Conservation (phyloP, 331 rosid species). For the Malus hybrid region DNA sequence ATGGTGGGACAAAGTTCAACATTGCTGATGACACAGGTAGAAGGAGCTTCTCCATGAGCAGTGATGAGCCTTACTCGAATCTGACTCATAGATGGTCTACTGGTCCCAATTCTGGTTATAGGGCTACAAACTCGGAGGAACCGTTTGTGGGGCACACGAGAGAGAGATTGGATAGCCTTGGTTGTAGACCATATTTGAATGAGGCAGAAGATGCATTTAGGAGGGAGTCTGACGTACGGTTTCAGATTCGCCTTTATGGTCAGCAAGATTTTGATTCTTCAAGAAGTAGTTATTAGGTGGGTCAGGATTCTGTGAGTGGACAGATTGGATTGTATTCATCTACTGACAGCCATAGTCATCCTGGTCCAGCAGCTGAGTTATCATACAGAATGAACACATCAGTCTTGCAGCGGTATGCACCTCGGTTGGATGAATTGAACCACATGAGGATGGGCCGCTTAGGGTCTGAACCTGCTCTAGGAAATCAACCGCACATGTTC, state of each 20-base stretch:
- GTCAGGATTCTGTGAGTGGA: slow-evolving; percentile 25
- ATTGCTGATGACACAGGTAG: slow-evolving; percentile 9
- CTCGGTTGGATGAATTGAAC: slow-evolving; percentile 56
- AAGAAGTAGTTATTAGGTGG: slow-evolving; percentile 21
- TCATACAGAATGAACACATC: slow-evolving; percentile 33
- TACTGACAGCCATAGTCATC: slow-evolving; percentile 16
- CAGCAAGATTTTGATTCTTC: slow-evolving; percentile 21
- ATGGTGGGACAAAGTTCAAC: background rate
- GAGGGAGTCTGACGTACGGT: slow-evolving; percentile 29
- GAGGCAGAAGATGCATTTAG: slow-evolving; percentile 15
- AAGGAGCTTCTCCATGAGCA: slow-evolving; percentile 6
- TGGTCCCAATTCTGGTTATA: slow-evolving; percentile 16
- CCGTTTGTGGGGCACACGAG: slow-evolving; percentile 8
- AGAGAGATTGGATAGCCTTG: slow-evolving; percentile 11
- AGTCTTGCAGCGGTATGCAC: slow-evolving; percentile 50
- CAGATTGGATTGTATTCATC: slow-evolving; percentile 8
- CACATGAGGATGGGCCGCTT: slow-evolving; percentile 27
- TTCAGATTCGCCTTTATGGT: slow-evolving; percentile 30
- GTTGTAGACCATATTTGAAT: background rate
- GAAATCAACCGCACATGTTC: slow-evolving; percentile 13
- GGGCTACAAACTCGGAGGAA: slow-evolving; percentile 31
- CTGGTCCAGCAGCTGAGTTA: slow-evolving; percentile 17
- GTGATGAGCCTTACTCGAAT: slow-evolving; percentile 6
- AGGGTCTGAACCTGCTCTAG: slow-evolving; percentile 24
- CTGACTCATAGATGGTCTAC: slow-evolving; percentile 17